Percentiles rank a stretch among this genome's conserved stretches.
Evolutionary conservation across 768 basidiomycete species (phyloP).

Genomic region (Mycena albidolilacea): DNA sequence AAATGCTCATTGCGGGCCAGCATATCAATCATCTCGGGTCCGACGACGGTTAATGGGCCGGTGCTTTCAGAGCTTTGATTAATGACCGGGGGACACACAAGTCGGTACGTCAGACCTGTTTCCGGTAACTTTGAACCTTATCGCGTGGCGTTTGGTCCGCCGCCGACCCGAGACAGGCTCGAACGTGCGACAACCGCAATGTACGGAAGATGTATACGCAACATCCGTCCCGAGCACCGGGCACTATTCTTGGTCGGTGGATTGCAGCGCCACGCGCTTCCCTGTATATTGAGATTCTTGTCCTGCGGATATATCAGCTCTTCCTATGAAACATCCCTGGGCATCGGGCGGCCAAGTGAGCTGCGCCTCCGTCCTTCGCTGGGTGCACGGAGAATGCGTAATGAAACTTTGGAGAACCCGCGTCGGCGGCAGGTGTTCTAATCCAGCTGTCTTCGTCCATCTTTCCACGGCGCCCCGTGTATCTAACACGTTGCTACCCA

Average conservation of each 20-base stretch:
- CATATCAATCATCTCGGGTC: background rate
- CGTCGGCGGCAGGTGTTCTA: background rate
- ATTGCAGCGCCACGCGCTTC: background rate
- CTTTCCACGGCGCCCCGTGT: background rate
- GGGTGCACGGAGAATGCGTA: background rate
- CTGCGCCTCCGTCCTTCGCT: background rate
- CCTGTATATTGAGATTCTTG: background rate
- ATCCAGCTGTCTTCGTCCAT: background rate
- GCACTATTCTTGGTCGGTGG: slow-evolving; percentile 2
- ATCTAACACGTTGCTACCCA: background rate
- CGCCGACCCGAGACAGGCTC: background rate
- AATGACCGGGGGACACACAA: slow-evolving; percentile 11
- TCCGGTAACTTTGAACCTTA: background rate
- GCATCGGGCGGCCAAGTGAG: background rate
- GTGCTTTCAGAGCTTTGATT: background rate
- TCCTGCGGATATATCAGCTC: background rate
- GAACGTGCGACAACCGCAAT: background rate
- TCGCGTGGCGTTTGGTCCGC: slow-evolving; percentile 6
- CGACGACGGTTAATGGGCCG: background rate
- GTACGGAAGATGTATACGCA: slow-evolving; percentile 14
- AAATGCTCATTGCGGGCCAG: background rate
- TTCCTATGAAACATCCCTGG: background rate
- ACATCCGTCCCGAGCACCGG: background rate
- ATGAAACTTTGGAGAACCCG: background rate
- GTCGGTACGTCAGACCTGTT: background rate